A percentile compares a stretch with the other conserved stretches of the same genome.
These are phyloP conservation scores for Oryza australiensis DNA, from an alignment of 176 grass and related monocot species.

Conservation along the genomic window DNA sequence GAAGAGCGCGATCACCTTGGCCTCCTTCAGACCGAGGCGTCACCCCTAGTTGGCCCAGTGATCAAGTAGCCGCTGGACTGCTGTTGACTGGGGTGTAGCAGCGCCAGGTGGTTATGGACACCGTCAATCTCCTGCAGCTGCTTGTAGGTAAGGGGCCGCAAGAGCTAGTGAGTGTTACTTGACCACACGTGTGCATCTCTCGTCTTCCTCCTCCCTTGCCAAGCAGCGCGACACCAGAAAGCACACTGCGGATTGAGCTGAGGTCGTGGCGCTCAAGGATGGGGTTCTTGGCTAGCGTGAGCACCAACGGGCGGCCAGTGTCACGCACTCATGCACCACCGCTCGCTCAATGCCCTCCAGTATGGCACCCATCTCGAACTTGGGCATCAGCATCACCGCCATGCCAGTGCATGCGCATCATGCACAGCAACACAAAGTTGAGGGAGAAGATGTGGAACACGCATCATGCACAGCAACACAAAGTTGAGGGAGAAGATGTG, in stretches of 20 bases:
- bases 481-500: slow-evolving; percentile 95
- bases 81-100: no score
- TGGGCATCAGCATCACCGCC: slow-evolving; percentile 73
- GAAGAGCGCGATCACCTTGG: no score
- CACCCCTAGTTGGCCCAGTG: no score
- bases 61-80: no score
- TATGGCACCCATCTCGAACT: slow-evolving; percentile 72
- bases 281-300: slow-evolving; percentile 75
- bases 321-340: slow-evolving; percentile 63
- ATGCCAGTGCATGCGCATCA: slow-evolving; percentile 58
- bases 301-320: slow-evolving; percentile 81
- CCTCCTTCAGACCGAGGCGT: no score
- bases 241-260: slow-evolving; percentile 74
- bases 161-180: no score
- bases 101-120: no score
- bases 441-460: slow-evolving; percentile 93
- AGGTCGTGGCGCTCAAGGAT: slow-evolving; percentile 64
- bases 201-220: slow-evolving; percentile 41
- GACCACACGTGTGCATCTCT: no score
- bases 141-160: no score
- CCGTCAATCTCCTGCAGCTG: no score
- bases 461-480: slow-evolving; percentile 69
- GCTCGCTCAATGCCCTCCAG: slow-evolving; percentile 65
- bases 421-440: slow-evolving; percentile 79
- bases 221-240: slow-evolving; percentile 82